Evolutionary conservation across 495 filamentous ascomycete genomes (phyloP).

Genomic region (Stereocaulon alpinum): DNA sequence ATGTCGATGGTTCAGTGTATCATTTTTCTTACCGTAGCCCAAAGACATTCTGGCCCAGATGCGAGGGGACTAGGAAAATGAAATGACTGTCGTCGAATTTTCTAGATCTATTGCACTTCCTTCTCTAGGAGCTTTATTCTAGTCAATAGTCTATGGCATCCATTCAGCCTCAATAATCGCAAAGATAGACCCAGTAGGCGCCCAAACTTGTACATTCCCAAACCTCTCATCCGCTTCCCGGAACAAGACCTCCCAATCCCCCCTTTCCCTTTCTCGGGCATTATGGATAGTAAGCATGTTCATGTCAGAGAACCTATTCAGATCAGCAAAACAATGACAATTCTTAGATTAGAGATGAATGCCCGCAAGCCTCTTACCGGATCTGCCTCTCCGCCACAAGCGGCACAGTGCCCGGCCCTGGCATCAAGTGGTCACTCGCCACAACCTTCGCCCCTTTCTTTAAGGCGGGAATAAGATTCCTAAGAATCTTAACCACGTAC

Average conservation of each 20-base stretch:
- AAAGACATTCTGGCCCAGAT: too few relatives aligned
- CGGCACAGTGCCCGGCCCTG: slow-evolving; percentile 32
- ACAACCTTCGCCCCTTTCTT: slow-evolving; percentile 33
- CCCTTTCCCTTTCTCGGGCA: slow-evolving; percentile 42
- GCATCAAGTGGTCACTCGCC: slow-evolving; percentile 44
- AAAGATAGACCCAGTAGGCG: slow-evolving; percentile 14
- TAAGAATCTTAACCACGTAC: slow-evolving; percentile 31
- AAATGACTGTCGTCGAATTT: too few relatives aligned
- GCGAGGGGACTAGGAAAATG: too few relatives aligned
- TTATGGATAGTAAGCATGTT: slow-evolving; percentile 47
- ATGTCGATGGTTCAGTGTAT: too few relatives aligned
- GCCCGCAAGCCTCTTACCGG: too few relatives aligned
- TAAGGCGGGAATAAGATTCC: slow-evolving; percentile 31
- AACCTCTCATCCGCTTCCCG: slow-evolving; percentile 33
- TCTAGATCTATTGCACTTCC: too few relatives aligned
- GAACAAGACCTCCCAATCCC: slow-evolving; percentile 41
- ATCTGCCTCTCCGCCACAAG: slow-evolving; percentile 41
- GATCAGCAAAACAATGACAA: neutral
- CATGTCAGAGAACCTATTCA: slow-evolving; percentile 41
- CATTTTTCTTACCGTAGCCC: too few relatives aligned
- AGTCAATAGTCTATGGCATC: neutral
- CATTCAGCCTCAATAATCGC: slow-evolving; percentile 23
- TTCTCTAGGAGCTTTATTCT: too few relatives aligned
- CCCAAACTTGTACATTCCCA: neutral
- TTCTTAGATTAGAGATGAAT: too few relatives aligned